phyloP scores from a whole-genome alignment of 495 filamentous ascomycete species.

The Tuber borchii region DNA sequence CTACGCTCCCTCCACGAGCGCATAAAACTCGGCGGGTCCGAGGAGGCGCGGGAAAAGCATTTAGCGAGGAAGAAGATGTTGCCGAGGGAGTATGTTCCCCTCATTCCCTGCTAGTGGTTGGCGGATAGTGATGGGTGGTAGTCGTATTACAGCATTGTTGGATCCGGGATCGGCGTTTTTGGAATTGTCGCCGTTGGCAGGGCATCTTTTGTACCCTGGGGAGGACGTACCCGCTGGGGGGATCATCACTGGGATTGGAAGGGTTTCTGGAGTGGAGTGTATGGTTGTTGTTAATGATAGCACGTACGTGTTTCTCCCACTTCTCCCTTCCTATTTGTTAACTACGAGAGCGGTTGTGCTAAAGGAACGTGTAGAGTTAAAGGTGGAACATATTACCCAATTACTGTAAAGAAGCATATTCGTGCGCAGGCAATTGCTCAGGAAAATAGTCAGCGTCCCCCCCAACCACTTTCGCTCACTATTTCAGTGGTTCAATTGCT shows the following conservation, averaged over 20 bases:
- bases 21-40: conserved; percentile 67
- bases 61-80: conserved; percentile 87
- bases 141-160: conserved; percentile 74
- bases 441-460: conserved; percentile 58
- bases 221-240: conserved; percentile 82
- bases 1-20: conserved; percentile 63
- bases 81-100: conserved; percentile 58
- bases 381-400: conserved; percentile 97
- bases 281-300: conserved; percentile 96
- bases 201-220: conserved; percentile 75
- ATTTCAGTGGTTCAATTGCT: neutral
- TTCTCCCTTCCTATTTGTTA: neutral
- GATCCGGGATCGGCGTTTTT: conserved; percentile 87
- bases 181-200: conserved; percentile 81
- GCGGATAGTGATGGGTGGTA: conserved; percentile 16
- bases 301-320: conserved; percentile 48
- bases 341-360: neutral
- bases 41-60: conserved; percentile 86
- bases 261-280: conserved; percentile 81
- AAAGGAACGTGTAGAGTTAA: conserved; percentile 56
- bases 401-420: conserved; percentile 96
- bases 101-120: neutral
- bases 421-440: conserved; percentile 85
- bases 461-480: neutral
- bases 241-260: conserved; percentile 88